Conservation (phyloP, 2,329 filamentous ascomycete species). For the Westerdykella sp. region DNA sequence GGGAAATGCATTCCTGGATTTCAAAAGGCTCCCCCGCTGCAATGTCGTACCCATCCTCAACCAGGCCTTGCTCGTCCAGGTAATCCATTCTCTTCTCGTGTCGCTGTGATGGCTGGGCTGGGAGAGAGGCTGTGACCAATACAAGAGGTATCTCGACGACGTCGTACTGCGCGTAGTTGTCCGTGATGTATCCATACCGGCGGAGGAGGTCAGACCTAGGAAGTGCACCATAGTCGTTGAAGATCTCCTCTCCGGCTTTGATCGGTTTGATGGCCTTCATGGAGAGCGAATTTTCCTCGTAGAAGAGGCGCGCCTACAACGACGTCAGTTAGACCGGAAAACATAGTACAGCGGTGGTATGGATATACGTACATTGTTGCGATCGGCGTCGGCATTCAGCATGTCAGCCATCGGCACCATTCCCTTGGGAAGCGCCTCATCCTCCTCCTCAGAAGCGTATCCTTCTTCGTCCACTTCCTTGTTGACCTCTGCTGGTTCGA, state of each 20-base stretch:
- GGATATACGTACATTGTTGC: constrained; percentile 58
- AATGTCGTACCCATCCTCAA: constrained; percentile 68
- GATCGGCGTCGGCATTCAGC: constrained; percentile 77
- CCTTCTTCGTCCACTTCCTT: constrained; percentile 55
- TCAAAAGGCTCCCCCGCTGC: constrained; percentile 28
- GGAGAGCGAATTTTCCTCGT: constrained; percentile 55
- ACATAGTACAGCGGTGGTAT: neutral
- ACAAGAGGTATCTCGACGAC: constrained; percentile 70
- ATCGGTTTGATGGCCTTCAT: constrained; percentile 69
- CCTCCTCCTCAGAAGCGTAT: constrained; percentile 42
- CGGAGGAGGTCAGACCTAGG: constrained; percentile 76
- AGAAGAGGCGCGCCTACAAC: constrained; percentile 51
- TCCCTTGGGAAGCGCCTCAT: constrained; percentile 57
- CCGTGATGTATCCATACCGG: constrained; percentile 81
- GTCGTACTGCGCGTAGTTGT: constrained; percentile 70
- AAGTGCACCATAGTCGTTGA: constrained; percentile 85
- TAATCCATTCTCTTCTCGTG: constrained; percentile 41
- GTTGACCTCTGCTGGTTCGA: constrained; percentile 45
- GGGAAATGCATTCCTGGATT: constrained; percentile 33
- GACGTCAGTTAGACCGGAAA: neutral
- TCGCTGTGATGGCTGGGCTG: constrained; percentile 40
- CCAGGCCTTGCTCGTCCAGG: constrained; percentile 56
- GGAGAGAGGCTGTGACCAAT: constrained; percentile 46
- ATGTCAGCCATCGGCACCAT: constrained; percentile 91
- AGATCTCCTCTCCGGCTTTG: constrained; percentile 64